Conservation (phyloP, 495 filamentous ascomycete genomes). For the Daldinia vernicosa region DNA sequence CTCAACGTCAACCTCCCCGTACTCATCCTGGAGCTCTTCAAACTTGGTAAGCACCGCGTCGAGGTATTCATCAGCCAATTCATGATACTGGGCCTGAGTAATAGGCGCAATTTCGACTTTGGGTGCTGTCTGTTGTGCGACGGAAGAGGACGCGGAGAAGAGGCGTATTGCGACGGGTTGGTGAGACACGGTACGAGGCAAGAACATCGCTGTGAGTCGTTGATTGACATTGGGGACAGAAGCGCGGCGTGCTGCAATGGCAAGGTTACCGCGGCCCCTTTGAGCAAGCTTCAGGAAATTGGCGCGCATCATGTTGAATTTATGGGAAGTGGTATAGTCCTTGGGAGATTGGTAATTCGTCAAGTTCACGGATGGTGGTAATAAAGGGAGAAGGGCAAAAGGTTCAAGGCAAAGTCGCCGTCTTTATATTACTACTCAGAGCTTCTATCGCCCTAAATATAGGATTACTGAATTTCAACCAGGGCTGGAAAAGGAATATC, state of each 20-base stretch:
- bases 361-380: not conserved
- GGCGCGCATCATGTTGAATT: conserved; percentile 44
- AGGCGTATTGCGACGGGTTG: conserved; percentile 5
- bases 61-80: conserved; percentile 60
- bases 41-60: conserved; percentile 70
- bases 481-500: not conserved
- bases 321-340: not conserved
- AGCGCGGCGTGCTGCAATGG: conserved; percentile 14
- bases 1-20: conserved; percentile 72
- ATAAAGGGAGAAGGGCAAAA: not conserved
- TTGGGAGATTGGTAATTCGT: not conserved
- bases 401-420: not conserved
- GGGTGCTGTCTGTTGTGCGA: conserved; percentile 30
- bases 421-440: not conserved
- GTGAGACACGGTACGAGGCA: conserved; percentile 7
- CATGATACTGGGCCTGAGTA: conserved; percentile 55
- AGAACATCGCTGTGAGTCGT: not conserved
- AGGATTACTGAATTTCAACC: conserved; percentile 8
- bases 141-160: conserved; percentile 39
- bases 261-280: conserved; percentile 28
- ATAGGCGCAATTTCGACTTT: conserved; percentile 46
- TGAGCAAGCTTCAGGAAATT: conserved; percentile 40
- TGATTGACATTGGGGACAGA: conserved; percentile 6
- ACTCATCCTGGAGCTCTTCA: conserved; percentile 69
- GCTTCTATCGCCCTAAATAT: not conserved